phyloP scores from a whole-genome alignment of 139 green algal genomes.

The Haematococcus sp. region DNA sequence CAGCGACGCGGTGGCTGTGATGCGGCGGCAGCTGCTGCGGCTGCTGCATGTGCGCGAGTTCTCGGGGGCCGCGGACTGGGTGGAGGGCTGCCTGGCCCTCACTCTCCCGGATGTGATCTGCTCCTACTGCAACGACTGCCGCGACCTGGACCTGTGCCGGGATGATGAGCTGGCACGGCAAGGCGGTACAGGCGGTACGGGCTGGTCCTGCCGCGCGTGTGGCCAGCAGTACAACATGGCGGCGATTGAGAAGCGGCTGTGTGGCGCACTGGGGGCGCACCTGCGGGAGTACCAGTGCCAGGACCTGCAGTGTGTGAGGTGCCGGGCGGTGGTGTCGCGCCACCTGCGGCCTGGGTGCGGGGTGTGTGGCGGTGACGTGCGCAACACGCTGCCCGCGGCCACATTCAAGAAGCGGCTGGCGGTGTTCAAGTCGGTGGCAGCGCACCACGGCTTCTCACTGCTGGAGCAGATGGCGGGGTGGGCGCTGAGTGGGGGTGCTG shows the following conservation, averaged over 20 bases:
- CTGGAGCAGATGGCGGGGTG: slow-evolving; percentile 23
- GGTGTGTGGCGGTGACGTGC: slow-evolving; percentile 63
- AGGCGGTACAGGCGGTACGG: neutral
- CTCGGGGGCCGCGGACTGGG: slow-evolving; percentile 57
- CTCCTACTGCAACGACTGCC: slow-evolving; percentile 83
- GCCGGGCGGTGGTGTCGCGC: slow-evolving; percentile 32
- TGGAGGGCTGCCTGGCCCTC: slow-evolving; percentile 82
- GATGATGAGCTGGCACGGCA: slow-evolving; percentile 62
- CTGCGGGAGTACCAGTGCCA: slow-evolving; percentile 77
- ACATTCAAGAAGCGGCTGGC: slow-evolving; percentile 37
- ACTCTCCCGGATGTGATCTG: slow-evolving; percentile 87
- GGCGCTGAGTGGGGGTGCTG: neutral
- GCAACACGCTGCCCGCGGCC: slow-evolving; percentile 28
- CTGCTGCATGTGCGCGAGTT: slow-evolving; percentile 87
- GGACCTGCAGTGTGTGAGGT: slow-evolving; percentile 73
- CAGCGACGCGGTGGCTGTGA: slow-evolving; percentile 49
- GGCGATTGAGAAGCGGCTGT: slow-evolving; percentile 65
- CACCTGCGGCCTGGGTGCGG: slow-evolving; percentile 59
- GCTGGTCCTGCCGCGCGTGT: slow-evolving; percentile 21
- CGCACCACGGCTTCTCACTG: slow-evolving; percentile 55
- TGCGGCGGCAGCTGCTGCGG: slow-evolving; percentile 80
- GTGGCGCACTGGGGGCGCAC: slow-evolving; percentile 48
- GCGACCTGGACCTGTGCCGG: slow-evolving; percentile 89
- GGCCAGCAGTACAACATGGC: slow-evolving; percentile 54
- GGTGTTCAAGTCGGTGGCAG: slow-evolving; percentile 63